Base-by-base conservation (phyloP, 345 rosid species). In the Reutealis trisperma region DNA sequence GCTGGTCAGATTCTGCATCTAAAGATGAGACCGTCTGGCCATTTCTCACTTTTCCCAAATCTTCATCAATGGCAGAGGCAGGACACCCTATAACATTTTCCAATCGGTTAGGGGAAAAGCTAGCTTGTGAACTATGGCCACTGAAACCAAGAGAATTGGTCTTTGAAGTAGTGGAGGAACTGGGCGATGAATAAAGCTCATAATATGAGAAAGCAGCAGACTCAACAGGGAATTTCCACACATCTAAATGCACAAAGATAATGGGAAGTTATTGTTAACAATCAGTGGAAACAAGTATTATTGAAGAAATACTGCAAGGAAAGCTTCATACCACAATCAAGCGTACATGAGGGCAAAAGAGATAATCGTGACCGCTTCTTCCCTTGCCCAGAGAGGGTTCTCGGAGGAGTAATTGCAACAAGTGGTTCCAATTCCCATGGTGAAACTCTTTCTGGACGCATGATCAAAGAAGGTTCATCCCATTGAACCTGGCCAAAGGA, bases 401-500 rank as follows among this genome's bases (percentile, higher is more conserved):
- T 88, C 41, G 96, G 75, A 74, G 91, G 85, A 69, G 86, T 84
- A 52, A 86, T 78, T 37, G 93, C 89, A 79, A 92, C 85, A 79
- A 94, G 88, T n/a, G 97, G 98, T 78, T 96, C 99, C 77, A 96
- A 78, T 79, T 96, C 99, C 99, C 99, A 96, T 2, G 97, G 81
- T 41, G 98, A 91, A 59, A 91, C 98, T 85, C 87, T 91, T 60
- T 95, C 99, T 15, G 99, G 99, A 45, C 97, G 95, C 57, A 84
- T 71, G 34, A 95, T 91, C 41, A 92, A 84, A 74, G 98, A 89
- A 73, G 95, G 96, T 77, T 95, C 99, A 37, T 95, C 99, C 98
- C 97, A 95, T 80, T 91, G 96, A 79, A 93, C 93, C 95, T 92
- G 76, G 68, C n/a, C 71, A 74, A 16, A 47, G 18, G 27, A 72